Evolutionary conservation across 495 filamentous ascomycete genomes (phyloP).

Genomic region (Xylaria flabelliformis): DNA sequence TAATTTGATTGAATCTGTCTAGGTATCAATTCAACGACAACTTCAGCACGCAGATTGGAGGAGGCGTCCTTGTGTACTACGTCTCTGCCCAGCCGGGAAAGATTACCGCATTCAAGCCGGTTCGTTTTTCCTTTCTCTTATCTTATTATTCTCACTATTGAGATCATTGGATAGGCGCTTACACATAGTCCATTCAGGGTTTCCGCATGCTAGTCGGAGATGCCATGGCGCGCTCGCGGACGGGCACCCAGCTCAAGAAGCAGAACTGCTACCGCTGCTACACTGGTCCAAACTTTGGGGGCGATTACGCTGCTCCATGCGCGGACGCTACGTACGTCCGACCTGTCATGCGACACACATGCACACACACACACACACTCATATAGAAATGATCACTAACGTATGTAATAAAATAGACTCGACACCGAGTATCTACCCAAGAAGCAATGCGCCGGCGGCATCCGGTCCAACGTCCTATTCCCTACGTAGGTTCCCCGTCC

Average conservation of each 20-base stretch:
- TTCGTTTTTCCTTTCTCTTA: conserved; percentile 31
- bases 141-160: neutral
- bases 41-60: conserved; percentile 55
- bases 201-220: conserved; percentile 63
- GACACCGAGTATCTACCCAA: conserved; percentile 50
- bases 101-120: conserved; percentile 61
- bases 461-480: conserved; percentile 60
- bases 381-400: conserved; percentile 18
- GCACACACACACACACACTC: too few relatives aligned
- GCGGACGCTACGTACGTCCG: conserved; percentile 40
- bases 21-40: conserved; percentile 54
- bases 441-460: conserved; percentile 53
- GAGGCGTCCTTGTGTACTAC: conserved; percentile 61
- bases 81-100: conserved; percentile 58
- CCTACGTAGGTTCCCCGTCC: conserved; percentile 45
- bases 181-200: conserved; percentile 38
- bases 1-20: neutral
- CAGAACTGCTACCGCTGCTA: conserved; percentile 59
- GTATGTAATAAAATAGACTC: conserved; percentile 32
- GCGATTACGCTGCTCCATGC: conserved; percentile 53
- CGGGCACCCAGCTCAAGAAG: conserved; percentile 46
- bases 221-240: conserved; percentile 47
- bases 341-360: neutral
- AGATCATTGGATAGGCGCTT: neutral
- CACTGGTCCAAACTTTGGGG: conserved; percentile 56